Evolutionary conservation across 108 stramenopile species (phyloP).

Genomic region (Parietichytrium sp.): DNA sequence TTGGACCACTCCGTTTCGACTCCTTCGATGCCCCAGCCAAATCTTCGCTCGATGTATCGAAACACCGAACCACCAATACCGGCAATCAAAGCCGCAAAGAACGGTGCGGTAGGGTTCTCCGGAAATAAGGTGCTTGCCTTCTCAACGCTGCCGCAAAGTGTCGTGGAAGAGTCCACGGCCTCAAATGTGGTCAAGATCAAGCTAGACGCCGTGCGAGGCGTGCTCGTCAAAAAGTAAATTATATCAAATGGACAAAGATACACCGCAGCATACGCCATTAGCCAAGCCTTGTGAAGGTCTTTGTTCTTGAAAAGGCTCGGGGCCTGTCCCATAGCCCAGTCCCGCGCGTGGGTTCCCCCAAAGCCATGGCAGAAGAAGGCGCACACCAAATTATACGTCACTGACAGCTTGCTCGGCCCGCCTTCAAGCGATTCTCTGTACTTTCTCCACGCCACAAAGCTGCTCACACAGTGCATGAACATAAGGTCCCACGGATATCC

Average conservation of each 20-base stretch:
- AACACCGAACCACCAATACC: slow-evolving; percentile 8
- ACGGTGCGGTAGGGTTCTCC: slow-evolving; percentile 3
- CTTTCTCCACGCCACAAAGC: neutral
- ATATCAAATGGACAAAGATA: neutral
- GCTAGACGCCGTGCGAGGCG: slow-evolving; percentile 1
- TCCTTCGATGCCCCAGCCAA: neutral
- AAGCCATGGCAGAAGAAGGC: slow-evolving; percentile 26
- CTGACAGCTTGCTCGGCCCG: neutral
- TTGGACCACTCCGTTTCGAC: slow-evolving; percentile 25
- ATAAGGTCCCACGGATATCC: slow-evolving; percentile 28
- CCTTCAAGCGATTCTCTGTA: neutral
- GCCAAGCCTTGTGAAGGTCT: neutral
- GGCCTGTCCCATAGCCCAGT: slow-evolving; percentile 7
- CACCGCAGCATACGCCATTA: neutral
- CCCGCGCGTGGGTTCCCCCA: slow-evolving; percentile 5
- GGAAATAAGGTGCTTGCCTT: neutral
- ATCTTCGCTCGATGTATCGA: neutral
- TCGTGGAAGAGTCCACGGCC: slow-evolving; percentile 31
- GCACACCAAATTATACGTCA: neutral
- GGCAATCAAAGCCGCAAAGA: neutral
- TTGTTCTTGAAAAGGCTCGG: slow-evolving; percentile 23
- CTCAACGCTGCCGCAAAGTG: slow-evolving; percentile 19
- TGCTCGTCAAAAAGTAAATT: neutral
- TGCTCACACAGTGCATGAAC: slow-evolving; percentile 5
- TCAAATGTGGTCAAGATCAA: neutral